These are phyloP conservation scores for Pugionium dolabratum DNA, from an alignment of 345 rosid genomes.

Conservation along the genomic window DNA sequence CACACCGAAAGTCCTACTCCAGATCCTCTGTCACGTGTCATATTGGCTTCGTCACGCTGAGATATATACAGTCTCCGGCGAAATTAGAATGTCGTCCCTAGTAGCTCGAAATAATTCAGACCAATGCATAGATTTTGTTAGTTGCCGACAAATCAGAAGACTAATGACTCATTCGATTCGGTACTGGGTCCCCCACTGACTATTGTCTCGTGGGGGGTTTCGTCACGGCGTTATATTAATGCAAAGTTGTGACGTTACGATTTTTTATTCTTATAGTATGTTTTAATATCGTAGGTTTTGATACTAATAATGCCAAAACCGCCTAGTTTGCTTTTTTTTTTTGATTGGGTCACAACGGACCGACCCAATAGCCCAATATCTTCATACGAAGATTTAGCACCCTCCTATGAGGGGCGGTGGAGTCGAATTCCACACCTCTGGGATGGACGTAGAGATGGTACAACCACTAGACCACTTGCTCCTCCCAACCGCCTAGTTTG, in stretches of 20 bases:
- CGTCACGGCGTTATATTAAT: constrained; percentile 8
- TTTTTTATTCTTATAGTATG: not conserved
- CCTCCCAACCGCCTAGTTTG: no score
- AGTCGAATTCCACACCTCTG: no score
- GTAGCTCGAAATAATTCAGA: constrained; percentile 14
- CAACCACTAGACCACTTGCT: no score
- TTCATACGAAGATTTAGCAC: no score
- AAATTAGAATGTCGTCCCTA: not conserved
- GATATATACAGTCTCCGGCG: not conserved
- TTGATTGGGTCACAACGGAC: no score
- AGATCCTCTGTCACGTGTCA: constrained; percentile 20
- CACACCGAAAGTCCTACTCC: constrained; percentile 22
- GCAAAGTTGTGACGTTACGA: constrained; percentile 13
- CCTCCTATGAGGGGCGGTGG: no score
- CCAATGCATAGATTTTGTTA: constrained; percentile 19
- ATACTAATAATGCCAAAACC: constrained; percentile 4
- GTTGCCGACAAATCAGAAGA: constrained; percentile 23
- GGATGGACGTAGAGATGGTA: no score
- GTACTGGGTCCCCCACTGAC: not conserved
- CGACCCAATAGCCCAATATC: no score
- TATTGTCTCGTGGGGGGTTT: constrained; percentile 2
- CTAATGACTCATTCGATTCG: not conserved
- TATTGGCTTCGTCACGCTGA: constrained; percentile 2
- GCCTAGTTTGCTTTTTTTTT: constrained; percentile 12
- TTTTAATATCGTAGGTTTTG: constrained; percentile 2